Evolutionary conservation across 495 filamentous ascomycete species (phyloP), one percentile per base, ranked within the genome.

Genomic region (Annulohypoxylon maeteangense): DNA sequence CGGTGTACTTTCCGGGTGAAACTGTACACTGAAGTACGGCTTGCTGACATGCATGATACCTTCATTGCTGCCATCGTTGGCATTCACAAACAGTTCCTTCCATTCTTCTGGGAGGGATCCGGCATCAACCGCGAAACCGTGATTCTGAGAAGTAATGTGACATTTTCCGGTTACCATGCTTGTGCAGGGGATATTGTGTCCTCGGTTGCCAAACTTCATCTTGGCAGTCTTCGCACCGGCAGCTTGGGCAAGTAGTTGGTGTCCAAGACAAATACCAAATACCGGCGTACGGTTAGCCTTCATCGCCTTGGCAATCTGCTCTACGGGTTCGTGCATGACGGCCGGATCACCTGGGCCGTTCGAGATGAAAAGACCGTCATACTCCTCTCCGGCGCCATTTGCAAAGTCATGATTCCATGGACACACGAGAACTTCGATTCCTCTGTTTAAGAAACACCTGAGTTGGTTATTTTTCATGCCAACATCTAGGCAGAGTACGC

Each of bases 151-250:
- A 20, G 95, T 99, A 77, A 99, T 99, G 80, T 98, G 93, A 78
- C 95, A 99, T 79, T 93, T 92, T 56, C 95, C 96, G 38, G 94
- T 94, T 65, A 97, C 81, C 86, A 94, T 88, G 79, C 92, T 97
- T 22, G 94, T 98, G 84, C 95, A 98, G 25, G 95, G 95, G 76
- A 99, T 98, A 78, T 99, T 99, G 84, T 97, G 94, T 38, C 95
- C 95, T 74, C 95, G 92, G 81, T 99, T 99, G 81, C 95, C 95
- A 75, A 98, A 99, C 85, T 97, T 97, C 92, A 99, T 96, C 83
- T 99, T 99, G 63, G 83, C 77, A 2, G 95, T 99, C 31, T 87
- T 86, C 38, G 95, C 95, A 58, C 95, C 95, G 20, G 93, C 91
- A 25, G 95, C 93, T 67, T 95, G 88, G 18, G 95, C 93, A 40